Percentiles rank a stretch among this genome's conserved stretches.
phyloP scores from a whole-genome alignment of 352 stramenopile genomes.

The Globisporangium paddicum region DNA sequence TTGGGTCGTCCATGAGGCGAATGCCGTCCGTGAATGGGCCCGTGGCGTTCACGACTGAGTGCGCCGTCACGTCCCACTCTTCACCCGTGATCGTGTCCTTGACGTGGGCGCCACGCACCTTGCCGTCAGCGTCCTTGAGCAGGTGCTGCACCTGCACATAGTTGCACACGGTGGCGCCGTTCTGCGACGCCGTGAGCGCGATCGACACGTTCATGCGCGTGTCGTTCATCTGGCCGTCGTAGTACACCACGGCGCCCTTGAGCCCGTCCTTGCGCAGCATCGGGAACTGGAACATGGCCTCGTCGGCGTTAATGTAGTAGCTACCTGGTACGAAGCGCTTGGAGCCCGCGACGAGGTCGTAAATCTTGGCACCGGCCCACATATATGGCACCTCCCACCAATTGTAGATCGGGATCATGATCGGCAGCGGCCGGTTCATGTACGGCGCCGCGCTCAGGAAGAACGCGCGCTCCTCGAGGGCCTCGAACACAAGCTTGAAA shows the following conservation, averaged over 20 bases:
- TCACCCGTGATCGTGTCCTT: conserved; percentile 87
- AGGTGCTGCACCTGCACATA: conserved; percentile 88
- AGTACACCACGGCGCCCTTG: conserved; percentile 91
- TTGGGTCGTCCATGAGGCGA: conserved; percentile 91
- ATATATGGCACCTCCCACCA: conserved; percentile 96
- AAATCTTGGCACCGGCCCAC: conserved; percentile 91
- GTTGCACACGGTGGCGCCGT: conserved; percentile 90
- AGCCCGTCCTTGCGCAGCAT: conserved; percentile 91
- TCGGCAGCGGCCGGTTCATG: conserved; percentile 93
- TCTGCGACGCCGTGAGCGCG: conserved; percentile 92
- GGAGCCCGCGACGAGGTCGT: conserved; percentile 90
- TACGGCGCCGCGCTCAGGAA: conserved; percentile 92
- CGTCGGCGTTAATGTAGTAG: conserved; percentile 89
- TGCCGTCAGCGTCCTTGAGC: conserved; percentile 84
- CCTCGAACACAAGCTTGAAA: conserved; percentile 91
- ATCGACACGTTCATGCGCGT: conserved; percentile 94
- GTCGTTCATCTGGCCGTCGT: conserved; percentile 94
- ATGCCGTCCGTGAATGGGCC: conserved; percentile 91
- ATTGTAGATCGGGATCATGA: conserved; percentile 96
- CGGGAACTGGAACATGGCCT: conserved; percentile 93
- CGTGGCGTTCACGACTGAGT: conserved; percentile 93
- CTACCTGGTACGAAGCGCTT: conserved; percentile 86
- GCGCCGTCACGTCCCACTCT: conserved; percentile 86
- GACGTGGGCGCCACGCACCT: conserved; percentile 85
- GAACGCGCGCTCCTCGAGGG: conserved; percentile 90